These are phyloP conservation scores for Arthroderma sp. DNA, from an alignment of 2,329 filamentous ascomycete species.

Conservation along the genomic window DNA sequence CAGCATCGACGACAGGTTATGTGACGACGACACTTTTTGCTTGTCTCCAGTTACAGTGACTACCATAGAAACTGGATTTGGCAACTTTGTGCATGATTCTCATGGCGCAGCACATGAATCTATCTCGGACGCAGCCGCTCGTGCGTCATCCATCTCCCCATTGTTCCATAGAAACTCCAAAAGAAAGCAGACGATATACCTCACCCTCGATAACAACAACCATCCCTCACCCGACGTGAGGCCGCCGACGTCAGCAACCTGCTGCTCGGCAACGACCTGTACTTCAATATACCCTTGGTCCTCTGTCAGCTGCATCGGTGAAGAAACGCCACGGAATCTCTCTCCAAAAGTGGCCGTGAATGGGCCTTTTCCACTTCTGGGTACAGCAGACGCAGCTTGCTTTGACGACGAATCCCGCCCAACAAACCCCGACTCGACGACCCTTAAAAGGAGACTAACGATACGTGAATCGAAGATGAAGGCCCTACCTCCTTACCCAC, in stretches of 20 bases:
- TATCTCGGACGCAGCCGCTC: background rate
- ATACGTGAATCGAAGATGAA: slow-evolving; percentile 27
- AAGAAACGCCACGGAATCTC: background rate
- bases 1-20: background rate
- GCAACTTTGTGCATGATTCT: background rate
- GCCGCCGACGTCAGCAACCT: background rate
- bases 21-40: background rate
- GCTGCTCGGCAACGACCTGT: background rate
- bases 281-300: background rate
- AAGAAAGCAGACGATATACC: background rate
- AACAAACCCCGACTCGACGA: background rate
- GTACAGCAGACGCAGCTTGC: slow-evolving; percentile 17
- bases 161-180: background rate
- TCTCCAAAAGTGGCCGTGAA: slow-evolving; percentile 10
- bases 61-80: background rate
- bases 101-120: background rate
- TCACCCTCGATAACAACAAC: background rate
- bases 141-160: background rate
- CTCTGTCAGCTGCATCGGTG: background rate
- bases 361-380: slow-evolving; percentile 14
- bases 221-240: background rate
- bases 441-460: slow-evolving; percentile 17
- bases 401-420: slow-evolving; percentile 23
- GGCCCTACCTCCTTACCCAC: slow-evolving; percentile 27
- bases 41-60: background rate